Conservation (phyloP, 257 asterid genomes). For the Solanum medicagineum region DNA sequence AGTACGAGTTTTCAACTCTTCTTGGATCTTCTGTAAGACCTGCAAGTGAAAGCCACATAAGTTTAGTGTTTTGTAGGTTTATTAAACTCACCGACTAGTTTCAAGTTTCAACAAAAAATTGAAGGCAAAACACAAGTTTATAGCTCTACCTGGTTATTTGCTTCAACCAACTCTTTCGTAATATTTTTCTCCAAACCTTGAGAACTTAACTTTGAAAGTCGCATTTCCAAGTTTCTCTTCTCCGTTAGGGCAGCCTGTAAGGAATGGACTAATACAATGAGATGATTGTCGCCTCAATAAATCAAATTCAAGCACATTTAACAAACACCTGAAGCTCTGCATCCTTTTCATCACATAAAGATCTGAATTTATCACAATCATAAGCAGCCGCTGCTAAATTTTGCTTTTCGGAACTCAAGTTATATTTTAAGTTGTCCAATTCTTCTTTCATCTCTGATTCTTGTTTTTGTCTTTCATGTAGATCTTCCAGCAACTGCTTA, state of each 20-base stretch:
- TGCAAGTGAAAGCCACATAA: slow-evolving; percentile 4
- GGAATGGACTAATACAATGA: slow-evolving; percentile 5
- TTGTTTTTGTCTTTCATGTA: slow-evolving; percentile 54
- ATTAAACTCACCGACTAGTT: not conserved
- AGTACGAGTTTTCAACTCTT: slow-evolving; percentile 57
- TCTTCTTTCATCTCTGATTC: slow-evolving; percentile 55
- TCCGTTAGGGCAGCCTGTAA: slow-evolving; percentile 55
- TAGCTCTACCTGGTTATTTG: slow-evolving; percentile 59
- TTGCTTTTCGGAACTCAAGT: slow-evolving; percentile 59
- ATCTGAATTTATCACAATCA: slow-evolving; percentile 64
- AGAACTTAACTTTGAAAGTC: slow-evolving; percentile 47
- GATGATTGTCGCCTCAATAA: not conserved
- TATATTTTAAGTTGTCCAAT: slow-evolving; percentile 45
- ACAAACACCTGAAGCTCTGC: slow-evolving; percentile 65
- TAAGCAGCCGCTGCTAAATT: slow-evolving; percentile 38
- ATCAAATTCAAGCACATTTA: not conserved
- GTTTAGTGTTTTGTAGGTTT: not conserved
- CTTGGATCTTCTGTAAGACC: slow-evolving; percentile 73
- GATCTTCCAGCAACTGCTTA: slow-evolving; percentile 64
- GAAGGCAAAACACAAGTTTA: not conserved
- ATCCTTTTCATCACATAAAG: slow-evolving; percentile 58
- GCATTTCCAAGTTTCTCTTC: slow-evolving; percentile 59
- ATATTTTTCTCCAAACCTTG: slow-evolving; percentile 59
- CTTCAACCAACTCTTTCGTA: slow-evolving; percentile 55
- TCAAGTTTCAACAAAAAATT: not conserved